phyloP scores from a whole-genome alignment of 2,329 filamentous ascomycete genomes.

The Ophiostoma tasmaniense region DNA sequence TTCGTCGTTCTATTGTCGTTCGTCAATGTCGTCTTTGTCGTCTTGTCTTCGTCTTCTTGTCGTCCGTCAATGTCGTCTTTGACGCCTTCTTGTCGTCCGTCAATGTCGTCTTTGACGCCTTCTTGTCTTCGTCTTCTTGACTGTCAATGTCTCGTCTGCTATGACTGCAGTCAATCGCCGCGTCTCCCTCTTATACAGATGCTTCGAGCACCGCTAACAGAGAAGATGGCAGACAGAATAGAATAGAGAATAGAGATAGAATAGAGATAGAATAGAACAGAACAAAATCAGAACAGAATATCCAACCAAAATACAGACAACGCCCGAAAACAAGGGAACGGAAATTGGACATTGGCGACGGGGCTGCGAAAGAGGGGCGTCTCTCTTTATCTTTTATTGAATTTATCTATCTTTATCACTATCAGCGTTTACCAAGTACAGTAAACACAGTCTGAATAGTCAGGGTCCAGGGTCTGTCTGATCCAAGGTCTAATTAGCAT shows the following conservation, averaged over 20 bases:
- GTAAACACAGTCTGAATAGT: too few species aligned
- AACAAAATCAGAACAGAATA: not conserved
- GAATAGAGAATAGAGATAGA: not conserved
- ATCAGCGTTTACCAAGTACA: not conserved
- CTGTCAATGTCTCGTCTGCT: too few species aligned
- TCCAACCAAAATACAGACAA: not conserved
- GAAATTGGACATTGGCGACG: constrained; percentile 4
- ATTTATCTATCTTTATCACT: not conserved
- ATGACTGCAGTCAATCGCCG: not conserved
- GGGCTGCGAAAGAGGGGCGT: constrained; percentile 6
- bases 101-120: too few species aligned
- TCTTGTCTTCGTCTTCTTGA: not conserved
- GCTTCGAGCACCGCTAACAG: not conserved
- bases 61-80: too few species aligned
- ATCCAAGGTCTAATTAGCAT: not conserved
- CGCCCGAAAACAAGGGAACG: constrained; percentile 4
- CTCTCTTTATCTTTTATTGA: not conserved
- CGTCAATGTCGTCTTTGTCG: not conserved
- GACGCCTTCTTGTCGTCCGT: too few species aligned
- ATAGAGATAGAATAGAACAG: not conserved
- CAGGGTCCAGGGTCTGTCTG: not conserved
- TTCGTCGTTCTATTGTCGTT: not conserved
- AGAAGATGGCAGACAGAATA: not conserved
- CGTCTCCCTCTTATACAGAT: not conserved
- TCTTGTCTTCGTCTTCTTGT: not conserved